Evolutionary conservation across 208 protist species (phyloP).

Genomic region (Acanthamoeba polyphaga): DNA sequence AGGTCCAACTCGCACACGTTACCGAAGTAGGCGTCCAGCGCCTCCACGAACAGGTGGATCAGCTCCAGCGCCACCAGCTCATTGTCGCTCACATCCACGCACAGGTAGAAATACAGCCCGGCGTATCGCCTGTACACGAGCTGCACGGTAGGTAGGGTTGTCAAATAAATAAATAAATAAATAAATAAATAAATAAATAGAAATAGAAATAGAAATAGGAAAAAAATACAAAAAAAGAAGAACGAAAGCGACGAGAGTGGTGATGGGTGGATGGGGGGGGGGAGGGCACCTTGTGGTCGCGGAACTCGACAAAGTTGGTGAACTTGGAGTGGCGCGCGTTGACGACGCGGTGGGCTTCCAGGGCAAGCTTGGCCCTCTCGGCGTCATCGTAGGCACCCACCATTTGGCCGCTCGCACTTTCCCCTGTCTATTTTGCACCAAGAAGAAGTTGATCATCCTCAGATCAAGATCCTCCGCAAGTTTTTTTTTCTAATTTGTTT

Average conservation of each 20-base stretch:
- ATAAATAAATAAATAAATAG: neutral
- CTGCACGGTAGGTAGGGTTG: neutral
- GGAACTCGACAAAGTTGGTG: constrained; percentile 95
- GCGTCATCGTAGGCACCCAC: constrained; percentile 95
- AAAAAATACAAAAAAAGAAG: neutral
- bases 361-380: constrained; percentile 95
- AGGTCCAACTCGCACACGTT: constrained; percentile 99
- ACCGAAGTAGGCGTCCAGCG: constrained; percentile 99
- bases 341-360: constrained; percentile 97
- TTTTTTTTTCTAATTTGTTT: neutral
- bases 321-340: constrained; percentile 94
- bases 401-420: constrained; percentile 99
- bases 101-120: constrained; percentile 99
- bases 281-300: constrained; percentile 94
- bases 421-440: constrained; percentile 99
- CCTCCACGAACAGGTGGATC: constrained; percentile 90
- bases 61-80: constrained; percentile 97
- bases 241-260: neutral
- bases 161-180: neutral
- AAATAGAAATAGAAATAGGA: neutral
- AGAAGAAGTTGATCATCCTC: constrained; percentile 97
- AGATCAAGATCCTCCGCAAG: neutral
- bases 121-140: constrained; percentile 98
- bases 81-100: constrained; percentile 98
- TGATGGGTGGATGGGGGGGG: neutral